phyloP scores from a whole-genome alignment of 306 rosid species.

The Glycine tomentella region DNA sequence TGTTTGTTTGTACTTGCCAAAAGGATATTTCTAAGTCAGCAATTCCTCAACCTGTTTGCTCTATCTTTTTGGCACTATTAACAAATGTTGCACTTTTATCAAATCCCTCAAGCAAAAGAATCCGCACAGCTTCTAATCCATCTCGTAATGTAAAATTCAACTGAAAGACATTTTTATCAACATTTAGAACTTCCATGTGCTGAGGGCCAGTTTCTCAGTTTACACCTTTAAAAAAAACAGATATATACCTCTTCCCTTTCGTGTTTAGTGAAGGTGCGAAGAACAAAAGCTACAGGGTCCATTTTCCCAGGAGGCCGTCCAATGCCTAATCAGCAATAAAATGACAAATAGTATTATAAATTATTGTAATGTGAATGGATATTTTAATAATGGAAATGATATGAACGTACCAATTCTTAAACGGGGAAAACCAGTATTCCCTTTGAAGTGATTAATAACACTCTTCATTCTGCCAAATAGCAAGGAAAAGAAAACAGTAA shows the following conservation, averaged over 20 bases:
- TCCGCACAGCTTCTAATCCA: constrained; percentile 77
- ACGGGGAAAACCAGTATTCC: constrained; percentile 79
- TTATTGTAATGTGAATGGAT: constrained; percentile 15
- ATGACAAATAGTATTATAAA: constrained; percentile 6
- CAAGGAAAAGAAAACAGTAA: constrained; percentile 33
- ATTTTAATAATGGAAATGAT: constrained; percentile 20
- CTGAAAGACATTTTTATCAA: constrained; percentile 58
- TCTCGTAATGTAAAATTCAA: constrained; percentile 74
- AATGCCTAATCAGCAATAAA: constrained; percentile 51
- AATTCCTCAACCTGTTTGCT: constrained; percentile 50
- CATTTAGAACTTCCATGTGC: constrained; percentile 37
- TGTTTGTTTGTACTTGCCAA: constrained; percentile 40
- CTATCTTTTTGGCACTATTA: constrained; percentile 54
- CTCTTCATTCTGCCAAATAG: constrained; percentile 81
- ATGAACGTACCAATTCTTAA: constrained; percentile 70
- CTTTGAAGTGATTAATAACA: constrained; percentile 84
- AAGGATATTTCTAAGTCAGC: constrained; percentile 25
- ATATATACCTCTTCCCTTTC: constrained; percentile 76
- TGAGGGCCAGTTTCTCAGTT: constrained; percentile 5
- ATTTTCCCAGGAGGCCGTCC: constrained; percentile 67
- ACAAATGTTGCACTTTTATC: constrained; percentile 72
- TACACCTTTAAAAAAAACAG: neutral
- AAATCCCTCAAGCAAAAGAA: constrained; percentile 84
- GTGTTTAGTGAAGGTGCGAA: constrained; percentile 78
- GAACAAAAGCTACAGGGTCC: constrained; percentile 82